Percentiles rank a stretch among this genome's conserved stretches.
phyloP scores from a whole-genome alignment of 805 yeast genomes.

The Candida alai region DNA sequence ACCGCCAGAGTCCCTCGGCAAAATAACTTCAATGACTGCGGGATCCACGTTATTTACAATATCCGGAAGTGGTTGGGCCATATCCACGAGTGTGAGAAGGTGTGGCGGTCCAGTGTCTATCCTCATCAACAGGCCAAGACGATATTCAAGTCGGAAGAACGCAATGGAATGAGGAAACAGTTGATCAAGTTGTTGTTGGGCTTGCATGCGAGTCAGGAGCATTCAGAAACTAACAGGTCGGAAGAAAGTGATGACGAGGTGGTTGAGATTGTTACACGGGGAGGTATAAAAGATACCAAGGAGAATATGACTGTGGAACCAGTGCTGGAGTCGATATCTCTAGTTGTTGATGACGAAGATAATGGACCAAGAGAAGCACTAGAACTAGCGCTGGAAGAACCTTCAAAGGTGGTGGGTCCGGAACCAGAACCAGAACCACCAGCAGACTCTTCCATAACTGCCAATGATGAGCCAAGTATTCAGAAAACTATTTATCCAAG shows the following conservation, averaged over 20 bases:
- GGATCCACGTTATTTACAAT: constrained; percentile 83
- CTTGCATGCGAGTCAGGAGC: constrained; percentile 19
- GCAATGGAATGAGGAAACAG: constrained; percentile 25
- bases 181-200: constrained; percentile 21
- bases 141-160: constrained; percentile 26
- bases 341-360: too few species aligned
- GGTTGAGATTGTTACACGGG: constrained; percentile 6
- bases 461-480: not conserved
- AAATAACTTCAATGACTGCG: constrained; percentile 89
- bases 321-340: too few species aligned
- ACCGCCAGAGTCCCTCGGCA: constrained; percentile 73
- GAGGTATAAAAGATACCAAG: too few species aligned
- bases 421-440: not conserved
- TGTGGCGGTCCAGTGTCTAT: constrained; percentile 39
- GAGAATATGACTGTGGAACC: too few species aligned
- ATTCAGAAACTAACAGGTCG: not conserved
- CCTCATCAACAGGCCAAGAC: constrained; percentile 7
- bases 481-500: not conserved
- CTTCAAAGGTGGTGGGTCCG: too few species aligned
- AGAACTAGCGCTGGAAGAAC: too few species aligned
- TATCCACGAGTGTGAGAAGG: constrained; percentile 42
- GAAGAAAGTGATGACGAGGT: constrained; percentile 9
- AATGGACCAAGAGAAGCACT: too few species aligned
- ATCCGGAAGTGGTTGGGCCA: constrained; percentile 53
- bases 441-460: too few species aligned